These are phyloP conservation scores for Globisporangium spiculum DNA, from an alignment of 352 stramenopile genomes.

Conservation along the genomic window DNA sequence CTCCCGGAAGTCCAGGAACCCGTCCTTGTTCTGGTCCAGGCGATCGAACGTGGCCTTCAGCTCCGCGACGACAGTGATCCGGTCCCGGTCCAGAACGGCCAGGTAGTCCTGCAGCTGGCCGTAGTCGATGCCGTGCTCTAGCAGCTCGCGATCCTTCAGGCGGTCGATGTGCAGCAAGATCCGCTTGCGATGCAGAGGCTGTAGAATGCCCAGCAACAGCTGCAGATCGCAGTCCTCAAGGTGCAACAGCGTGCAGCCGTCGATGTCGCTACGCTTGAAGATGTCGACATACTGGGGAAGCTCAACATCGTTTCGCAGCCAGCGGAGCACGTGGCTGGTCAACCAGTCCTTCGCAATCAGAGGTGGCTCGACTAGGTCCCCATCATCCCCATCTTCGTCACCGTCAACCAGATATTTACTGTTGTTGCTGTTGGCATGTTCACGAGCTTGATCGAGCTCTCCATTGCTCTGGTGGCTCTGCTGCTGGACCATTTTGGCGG, in stretches of 20 bases:
- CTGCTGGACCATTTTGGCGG: constrained; percentile 20
- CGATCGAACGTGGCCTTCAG: constrained; percentile 73
- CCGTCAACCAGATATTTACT: background rate
- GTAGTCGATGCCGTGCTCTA: constrained; percentile 62
- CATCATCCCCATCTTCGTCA: background rate
- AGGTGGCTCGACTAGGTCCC: constrained; percentile 10
- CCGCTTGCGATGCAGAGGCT: constrained; percentile 56
- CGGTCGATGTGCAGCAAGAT: constrained; percentile 59
- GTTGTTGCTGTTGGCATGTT: background rate
- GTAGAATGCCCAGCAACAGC: constrained; percentile 52
- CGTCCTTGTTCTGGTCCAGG: constrained; percentile 57
- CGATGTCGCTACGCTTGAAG: constrained; percentile 52
- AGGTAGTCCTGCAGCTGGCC: constrained; percentile 74
- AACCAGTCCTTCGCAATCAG: constrained; percentile 55
- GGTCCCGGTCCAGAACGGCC: constrained; percentile 62
- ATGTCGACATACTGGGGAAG: constrained; percentile 48
- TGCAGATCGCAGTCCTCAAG: constrained; percentile 61
- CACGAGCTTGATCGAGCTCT: background rate
- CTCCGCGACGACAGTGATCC: constrained; percentile 55
- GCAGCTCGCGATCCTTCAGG: constrained; percentile 53
- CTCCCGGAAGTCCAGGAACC: constrained; percentile 49
- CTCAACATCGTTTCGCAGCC: constrained; percentile 45
- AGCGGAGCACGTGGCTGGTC: constrained; percentile 42
- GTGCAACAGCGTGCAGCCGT: constrained; percentile 64
- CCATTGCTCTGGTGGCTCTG: background rate